These are phyloP conservation scores for Malassezia japonica DNA, from an alignment of 1,284 basidiomycete genomes.

Conservation along the genomic window DNA sequence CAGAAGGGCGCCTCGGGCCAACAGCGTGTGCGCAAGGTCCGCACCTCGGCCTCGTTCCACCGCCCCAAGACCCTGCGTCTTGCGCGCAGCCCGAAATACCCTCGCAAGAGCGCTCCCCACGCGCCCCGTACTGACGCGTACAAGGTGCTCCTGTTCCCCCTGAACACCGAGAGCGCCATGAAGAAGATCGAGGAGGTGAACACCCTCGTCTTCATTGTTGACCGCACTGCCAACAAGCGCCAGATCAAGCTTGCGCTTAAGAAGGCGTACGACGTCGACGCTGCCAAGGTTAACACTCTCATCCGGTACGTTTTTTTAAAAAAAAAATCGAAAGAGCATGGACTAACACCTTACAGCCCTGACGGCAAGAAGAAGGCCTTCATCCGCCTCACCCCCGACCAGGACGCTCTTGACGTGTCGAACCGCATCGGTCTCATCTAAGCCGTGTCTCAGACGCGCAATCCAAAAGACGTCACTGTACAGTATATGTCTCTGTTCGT, in stretches of 20 bases:
- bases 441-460: slow-evolving; percentile 14
- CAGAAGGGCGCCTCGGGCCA: slow-evolving; percentile 74
- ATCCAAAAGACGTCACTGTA: slow-evolving; percentile 17
- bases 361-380: slow-evolving; percentile 99
- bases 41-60: slow-evolving; percentile 84
- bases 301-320: slow-evolving; percentile 62
- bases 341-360: slow-evolving; percentile 55
- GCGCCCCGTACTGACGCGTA: slow-evolving; percentile 95
- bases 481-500: slow-evolving; percentile 15
- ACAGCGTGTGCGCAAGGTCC: slow-evolving; percentile 65
- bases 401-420: slow-evolving; percentile 93
- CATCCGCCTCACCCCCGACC: slow-evolving; percentile 84
- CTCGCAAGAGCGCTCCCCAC: slow-evolving; percentile 85
- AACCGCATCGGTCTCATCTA: slow-evolving; percentile 71
- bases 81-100: slow-evolving; percentile 77
- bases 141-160: slow-evolving; percentile 73
- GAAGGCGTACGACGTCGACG: slow-evolving; percentile 95
- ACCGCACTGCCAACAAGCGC: slow-evolving; percentile 90
- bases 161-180: slow-evolving; percentile 57
- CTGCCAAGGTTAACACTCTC: slow-evolving; percentile 92
- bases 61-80: slow-evolving; percentile 89
- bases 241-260: slow-evolving; percentile 93
- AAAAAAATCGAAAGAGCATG: too few species aligned
- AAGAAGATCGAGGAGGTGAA: slow-evolving; percentile 99
- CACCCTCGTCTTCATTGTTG: slow-evolving; percentile 95